Evolutionary conservation across 495 filamentous ascomycete genomes (phyloP).

Genomic region (Collariella sp.): DNA sequence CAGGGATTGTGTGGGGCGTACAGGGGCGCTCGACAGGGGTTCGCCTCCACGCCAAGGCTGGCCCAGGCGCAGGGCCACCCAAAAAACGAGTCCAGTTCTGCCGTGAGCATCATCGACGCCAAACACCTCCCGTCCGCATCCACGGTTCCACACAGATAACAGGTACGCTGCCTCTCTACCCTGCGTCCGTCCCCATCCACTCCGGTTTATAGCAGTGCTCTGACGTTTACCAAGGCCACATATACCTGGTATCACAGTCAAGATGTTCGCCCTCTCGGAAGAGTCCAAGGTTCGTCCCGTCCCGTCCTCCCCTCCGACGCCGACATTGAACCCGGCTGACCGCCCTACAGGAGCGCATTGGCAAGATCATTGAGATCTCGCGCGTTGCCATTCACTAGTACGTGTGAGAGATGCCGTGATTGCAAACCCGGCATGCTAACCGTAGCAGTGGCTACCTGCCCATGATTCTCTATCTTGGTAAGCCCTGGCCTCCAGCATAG

Average conservation of each 20-base stretch:
- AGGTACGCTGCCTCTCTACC: background rate
- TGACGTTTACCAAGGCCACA: background rate
- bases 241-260: constrained; percentile 15
- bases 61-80: constrained; percentile 1
- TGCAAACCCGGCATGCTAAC: constrained; percentile 28
- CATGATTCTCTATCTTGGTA: constrained; percentile 95
- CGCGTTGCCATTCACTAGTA: constrained; percentile 97
- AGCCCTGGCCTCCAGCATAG: constrained; percentile 18
- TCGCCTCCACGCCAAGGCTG: constrained; percentile 1
- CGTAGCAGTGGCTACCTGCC: constrained; percentile 79
- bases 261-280: constrained; percentile 85
- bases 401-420: constrained; percentile 17
- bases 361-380: constrained; percentile 87
- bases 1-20: background rate
- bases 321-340: constrained; percentile 1
- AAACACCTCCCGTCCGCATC: background rate
- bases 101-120: constrained; percentile 4
- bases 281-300: constrained; percentile 74
- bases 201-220: background rate
- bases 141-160: background rate
- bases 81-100: constrained; percentile 19
- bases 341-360: constrained; percentile 74
- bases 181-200: background rate
- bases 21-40: background rate
- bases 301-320: background rate